A percentile compares a stretch with the other conserved stretches of the same genome.
Evolutionary conservation across 495 filamentous ascomycete species (phyloP).

Genomic region (Acidomyces sp.): DNA sequence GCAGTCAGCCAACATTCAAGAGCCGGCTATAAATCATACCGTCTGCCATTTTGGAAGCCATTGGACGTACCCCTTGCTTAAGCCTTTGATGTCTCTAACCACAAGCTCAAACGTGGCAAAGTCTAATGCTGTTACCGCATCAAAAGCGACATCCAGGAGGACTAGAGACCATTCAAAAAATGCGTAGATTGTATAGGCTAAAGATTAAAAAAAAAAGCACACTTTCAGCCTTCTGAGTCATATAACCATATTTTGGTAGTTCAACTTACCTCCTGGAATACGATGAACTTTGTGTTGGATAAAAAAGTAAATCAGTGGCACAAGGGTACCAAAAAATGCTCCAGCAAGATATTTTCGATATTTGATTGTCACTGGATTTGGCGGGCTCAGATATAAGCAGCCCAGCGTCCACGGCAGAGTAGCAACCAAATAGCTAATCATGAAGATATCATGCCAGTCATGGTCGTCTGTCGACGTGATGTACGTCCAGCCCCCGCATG

Average conservation of each 20-base stretch:
- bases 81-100: conserved; percentile 75
- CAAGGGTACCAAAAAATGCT: conserved; percentile 79
- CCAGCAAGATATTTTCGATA: conserved; percentile 76
- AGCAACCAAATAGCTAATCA: conserved; percentile 93
- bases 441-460: conserved; percentile 97
- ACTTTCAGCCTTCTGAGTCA: too few relatives aligned
- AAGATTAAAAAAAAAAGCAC: too few relatives aligned
- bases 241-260: conserved; percentile 3
- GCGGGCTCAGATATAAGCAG: conserved; percentile 77
- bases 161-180: conserved; percentile 98
- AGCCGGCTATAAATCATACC: conserved; percentile 23
- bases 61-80: conserved; percentile 97
- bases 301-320: conserved; percentile 90
- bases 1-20: not conserved
- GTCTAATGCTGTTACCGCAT: conserved; percentile 91
- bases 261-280: conserved; percentile 74
- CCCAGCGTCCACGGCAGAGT: conserved; percentile 93
- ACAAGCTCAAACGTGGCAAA: conserved; percentile 83
- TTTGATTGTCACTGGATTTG: conserved; percentile 69
- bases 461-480: conserved; percentile 98
- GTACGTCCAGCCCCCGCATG: conserved; percentile 97
- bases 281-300: conserved; percentile 98
- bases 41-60: conserved; percentile 75
- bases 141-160: conserved; percentile 89
- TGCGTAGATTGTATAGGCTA: conserved; percentile 95